Conservation (phyloP, 352 stramenopile species). For the Thalassiosira livingstoniorum region DNA sequence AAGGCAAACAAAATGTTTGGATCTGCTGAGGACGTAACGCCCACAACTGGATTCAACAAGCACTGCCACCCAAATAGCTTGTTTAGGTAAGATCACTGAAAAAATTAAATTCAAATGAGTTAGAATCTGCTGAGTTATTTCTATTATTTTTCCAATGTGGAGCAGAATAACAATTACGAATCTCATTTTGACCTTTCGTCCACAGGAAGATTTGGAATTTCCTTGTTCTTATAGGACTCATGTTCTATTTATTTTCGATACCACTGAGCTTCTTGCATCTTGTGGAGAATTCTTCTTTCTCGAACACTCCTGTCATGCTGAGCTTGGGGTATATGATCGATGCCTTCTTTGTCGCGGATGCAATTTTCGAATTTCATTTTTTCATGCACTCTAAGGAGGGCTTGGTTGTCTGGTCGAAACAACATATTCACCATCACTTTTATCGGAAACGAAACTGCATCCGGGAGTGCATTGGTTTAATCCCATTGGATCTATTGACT, state of each 20-base stretch:
- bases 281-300: constrained; percentile 51
- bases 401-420: constrained; percentile 63
- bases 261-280: constrained; percentile 63
- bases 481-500: constrained; percentile 61
- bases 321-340: constrained; percentile 62
- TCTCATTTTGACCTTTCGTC: too few relatives aligned
- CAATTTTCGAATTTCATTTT: constrained; percentile 60
- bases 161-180: too few relatives aligned
- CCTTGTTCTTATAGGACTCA: constrained; percentile 53
- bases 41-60: constrained; percentile 46
- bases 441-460: constrained; percentile 41
- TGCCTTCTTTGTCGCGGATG: constrained; percentile 65
- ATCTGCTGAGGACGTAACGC: constrained; percentile 55
- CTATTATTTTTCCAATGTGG: too few relatives aligned
- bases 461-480: constrained; percentile 45
- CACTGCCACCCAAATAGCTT: constrained; percentile 62
- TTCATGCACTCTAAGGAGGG: constrained; percentile 68
- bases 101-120: too few relatives aligned
- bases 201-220: constrained; percentile 57
- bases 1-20: constrained; percentile 75
- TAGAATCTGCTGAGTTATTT: too few relatives aligned
- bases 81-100: constrained; percentile 35
- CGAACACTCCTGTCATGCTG: constrained; percentile 46
- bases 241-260: constrained; percentile 72
- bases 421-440: constrained; percentile 64